Conservation (phyloP, 805 yeast species). For the Cyberlindnera veronae region DNA sequence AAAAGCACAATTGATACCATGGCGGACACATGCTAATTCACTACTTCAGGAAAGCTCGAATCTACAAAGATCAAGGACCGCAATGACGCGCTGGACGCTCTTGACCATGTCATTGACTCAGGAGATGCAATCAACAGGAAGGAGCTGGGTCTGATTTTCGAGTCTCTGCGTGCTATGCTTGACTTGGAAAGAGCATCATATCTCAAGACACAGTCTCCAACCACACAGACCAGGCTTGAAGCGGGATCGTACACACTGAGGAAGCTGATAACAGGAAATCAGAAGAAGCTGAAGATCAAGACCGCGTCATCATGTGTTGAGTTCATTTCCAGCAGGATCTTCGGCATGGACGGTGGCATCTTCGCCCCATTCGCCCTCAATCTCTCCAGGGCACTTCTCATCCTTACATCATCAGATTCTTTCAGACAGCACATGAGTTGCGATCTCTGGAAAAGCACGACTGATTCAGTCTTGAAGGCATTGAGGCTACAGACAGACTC, state of each 20-base stretch:
- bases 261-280: slow-evolving; percentile 17
- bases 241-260: slow-evolving; percentile 34
- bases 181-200: slow-evolving; percentile 36
- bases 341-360: slow-evolving; percentile 8
- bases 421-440: slow-evolving; percentile 22
- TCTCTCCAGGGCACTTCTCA: slow-evolving; percentile 27
- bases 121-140: slow-evolving; percentile 22
- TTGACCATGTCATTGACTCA: slow-evolving; percentile 31
- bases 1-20: too few relatives aligned
- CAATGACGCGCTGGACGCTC: slow-evolving; percentile 43
- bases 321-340: slow-evolving; percentile 13
- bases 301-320: slow-evolving; percentile 3
- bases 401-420: slow-evolving; percentile 21
- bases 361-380: slow-evolving; percentile 32
- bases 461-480: slow-evolving; percentile 11
- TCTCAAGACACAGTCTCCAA: slow-evolving; percentile 23
- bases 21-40: slow-evolving; percentile 11
- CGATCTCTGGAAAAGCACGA: slow-evolving; percentile 15
- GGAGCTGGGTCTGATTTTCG: slow-evolving; percentile 26
- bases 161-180: slow-evolving; percentile 29
- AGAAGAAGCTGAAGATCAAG: neutral
- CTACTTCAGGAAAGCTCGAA: slow-evolving; percentile 29
- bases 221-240: slow-evolving; percentile 31
- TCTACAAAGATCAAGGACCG: slow-evolving; percentile 55
- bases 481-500: slow-evolving; percentile 8